Evolutionary conservation across 768 basidiomycete genomes (phyloP).

Genomic region (Boletus rubroflammeus): DNA sequence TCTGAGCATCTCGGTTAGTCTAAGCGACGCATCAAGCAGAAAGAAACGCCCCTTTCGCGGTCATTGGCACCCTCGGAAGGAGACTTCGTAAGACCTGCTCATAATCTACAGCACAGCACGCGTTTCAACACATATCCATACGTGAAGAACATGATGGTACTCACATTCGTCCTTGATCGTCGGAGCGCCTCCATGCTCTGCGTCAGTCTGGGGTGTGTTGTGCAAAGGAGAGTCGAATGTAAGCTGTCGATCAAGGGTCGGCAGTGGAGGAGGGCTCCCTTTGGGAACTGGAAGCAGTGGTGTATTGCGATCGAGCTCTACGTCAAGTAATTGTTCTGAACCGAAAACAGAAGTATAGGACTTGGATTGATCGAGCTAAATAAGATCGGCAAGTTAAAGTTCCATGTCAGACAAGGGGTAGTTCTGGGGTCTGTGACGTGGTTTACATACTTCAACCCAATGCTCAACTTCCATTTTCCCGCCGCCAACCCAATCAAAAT

Average conservation of each 20-base stretch:
- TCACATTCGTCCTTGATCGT: constrained; percentile 18
- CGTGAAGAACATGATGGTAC: neutral
- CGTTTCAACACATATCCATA: neutral
- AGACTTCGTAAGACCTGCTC: constrained; percentile 33
- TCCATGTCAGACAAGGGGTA: neutral
- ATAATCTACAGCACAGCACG: constrained; percentile 26
- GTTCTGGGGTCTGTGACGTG: neutral
- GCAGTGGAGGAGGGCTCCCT: constrained; percentile 21
- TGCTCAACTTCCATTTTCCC: constrained; percentile 48
- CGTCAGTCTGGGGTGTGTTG: neutral
- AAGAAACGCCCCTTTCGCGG: constrained; percentile 35
- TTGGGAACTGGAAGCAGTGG: constrained; percentile 33
- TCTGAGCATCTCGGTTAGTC: constrained; percentile 26
- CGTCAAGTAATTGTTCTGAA: constrained; percentile 49
- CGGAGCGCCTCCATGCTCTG: neutral
- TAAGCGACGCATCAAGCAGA: neutral
- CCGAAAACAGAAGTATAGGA: constrained; percentile 36
- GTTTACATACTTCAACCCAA: constrained; percentile 46
- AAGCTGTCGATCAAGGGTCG: constrained; percentile 27
- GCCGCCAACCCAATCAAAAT: constrained; percentile 39
- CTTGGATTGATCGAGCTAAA: constrained; percentile 44
- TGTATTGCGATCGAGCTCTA: constrained; percentile 44
- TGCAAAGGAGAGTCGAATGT: neutral
- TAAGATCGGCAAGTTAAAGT: neutral
- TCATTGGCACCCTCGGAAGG: constrained; percentile 43